Evolutionary conservation across 2,329 filamentous ascomycete species (phyloP), one percentile per base, ranked within the genome.

Genomic region (Aureobasidium sp.): DNA sequence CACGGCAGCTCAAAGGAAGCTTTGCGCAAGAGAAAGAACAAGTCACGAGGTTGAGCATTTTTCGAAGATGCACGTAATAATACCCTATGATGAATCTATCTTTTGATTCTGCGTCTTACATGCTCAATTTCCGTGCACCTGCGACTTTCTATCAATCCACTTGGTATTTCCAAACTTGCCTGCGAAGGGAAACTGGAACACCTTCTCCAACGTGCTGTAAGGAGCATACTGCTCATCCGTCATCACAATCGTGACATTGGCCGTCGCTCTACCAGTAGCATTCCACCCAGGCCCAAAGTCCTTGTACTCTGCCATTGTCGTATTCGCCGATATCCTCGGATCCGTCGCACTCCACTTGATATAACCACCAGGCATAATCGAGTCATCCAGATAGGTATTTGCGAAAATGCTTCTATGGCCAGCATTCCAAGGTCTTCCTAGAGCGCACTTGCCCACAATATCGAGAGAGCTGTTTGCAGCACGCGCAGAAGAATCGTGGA

Each of bases 361-460:
- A 67, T 86, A 87, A 1, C 84, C 84, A 1, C 73, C 75, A 0
- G 79, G 74, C 40, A 73, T 65, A 29, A 86, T 80, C 49, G 78
- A 81, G 5, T 75, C 75, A 67, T 86, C 83, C 6, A 86, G 73
- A 64, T 81, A 82, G 1, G 75, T 78, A 12, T 79, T 71, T 59
- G 81, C 79, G 65, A 85, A 86, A 63, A 87, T 76, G 37, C 80
- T 82, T 22, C 81, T 77, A 64, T 85, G 82, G 48, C 76, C 72
- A 0, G 78, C 74, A 67, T 87, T 87, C 76, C 85, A 87, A 0
- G 84, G 84, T n/a, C 85, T 72, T 1, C 85, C 85, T 0, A 87
- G 77, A 0, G 83, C 75, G 68, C 84, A 87, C 65, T 76, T 73
- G 0, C 78, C 79, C 17, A 66, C 65, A 60, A 78, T 76, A 6